phyloP scores from a whole-genome alignment of 192 early-diverging fungal genomes.

The Thamnidium elegans region DNA sequence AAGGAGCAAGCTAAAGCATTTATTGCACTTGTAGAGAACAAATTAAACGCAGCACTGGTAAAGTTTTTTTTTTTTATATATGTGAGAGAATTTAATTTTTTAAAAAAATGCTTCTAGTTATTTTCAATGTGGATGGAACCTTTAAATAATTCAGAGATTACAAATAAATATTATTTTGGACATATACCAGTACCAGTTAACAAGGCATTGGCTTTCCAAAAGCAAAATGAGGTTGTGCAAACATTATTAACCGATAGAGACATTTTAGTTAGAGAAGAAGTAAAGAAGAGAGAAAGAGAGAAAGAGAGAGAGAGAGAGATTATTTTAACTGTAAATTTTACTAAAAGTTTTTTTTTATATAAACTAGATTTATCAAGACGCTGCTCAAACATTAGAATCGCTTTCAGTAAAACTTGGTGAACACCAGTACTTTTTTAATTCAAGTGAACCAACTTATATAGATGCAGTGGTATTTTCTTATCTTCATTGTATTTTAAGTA shows the following conservation, averaged over 20 bases:
- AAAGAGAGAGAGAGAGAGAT: too few relatives aligned
- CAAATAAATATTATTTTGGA: conserved; percentile 31
- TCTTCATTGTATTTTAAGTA: conserved; percentile 49
- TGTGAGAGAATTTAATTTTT: neutral
- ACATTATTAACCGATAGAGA: conserved; percentile 59
- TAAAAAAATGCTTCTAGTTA: conserved; percentile 23
- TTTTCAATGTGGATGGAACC: conserved; percentile 45
- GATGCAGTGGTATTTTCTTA: conserved; percentile 63
- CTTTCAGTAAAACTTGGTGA: conserved; percentile 49
- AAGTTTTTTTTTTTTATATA: neutral
- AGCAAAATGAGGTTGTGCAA: conserved; percentile 40
- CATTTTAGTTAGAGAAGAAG: conserved; percentile 51
- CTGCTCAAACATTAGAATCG: conserved; percentile 46
- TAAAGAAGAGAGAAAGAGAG: too few relatives aligned
- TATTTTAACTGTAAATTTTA: too few relatives aligned
- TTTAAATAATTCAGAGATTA: conserved; percentile 25
- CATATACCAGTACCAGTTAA: conserved; percentile 38
- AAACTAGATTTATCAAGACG: conserved; percentile 54
- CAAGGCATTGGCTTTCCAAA: conserved; percentile 25
- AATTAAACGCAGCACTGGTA: conserved; percentile 57
- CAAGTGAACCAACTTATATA: conserved; percentile 42
- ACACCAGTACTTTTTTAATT: conserved; percentile 48
- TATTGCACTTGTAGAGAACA: conserved; percentile 45
- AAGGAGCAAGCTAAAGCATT: conserved; percentile 48
- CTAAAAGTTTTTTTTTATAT: neutral